Base-by-base conservation (phyloP, 2,329 filamentous ascomycete species). In the Zymoseptoria crescenta region DNA sequence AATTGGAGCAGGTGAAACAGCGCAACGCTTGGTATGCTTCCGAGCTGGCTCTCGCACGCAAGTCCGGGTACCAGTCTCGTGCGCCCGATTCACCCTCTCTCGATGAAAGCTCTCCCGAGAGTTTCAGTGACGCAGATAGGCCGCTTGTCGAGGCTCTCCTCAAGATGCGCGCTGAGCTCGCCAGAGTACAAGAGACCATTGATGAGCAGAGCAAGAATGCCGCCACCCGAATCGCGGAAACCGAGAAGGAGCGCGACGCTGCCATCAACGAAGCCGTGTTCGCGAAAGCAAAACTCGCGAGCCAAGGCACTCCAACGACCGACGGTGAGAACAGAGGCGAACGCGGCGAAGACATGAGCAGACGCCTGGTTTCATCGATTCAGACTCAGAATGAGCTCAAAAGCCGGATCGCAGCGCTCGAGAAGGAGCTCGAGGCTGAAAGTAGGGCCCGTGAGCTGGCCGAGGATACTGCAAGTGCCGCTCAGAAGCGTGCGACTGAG, bases 1-100 rank as follows among this genome's bases (percentile, higher is more conserved):
- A 99, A 71, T 80, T 99, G 1, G 93, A 99, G 71, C 81, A 85
- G 8, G 83, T 87, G 3, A 89, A 90, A 68, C 94, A 88, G 69
- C 85, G 89, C 55, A 97, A 96, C 74, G 93, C 93, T 0, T 99
- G 94, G 94, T 96, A 96, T 74, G 91, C 91, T 7, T 96, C 93
- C 0, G 94, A 99, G 74, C 80, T 99, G 52, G 91, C 96, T 59
- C 79, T 99, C 63, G 95, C 94, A 6, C 86, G 89, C 54, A 96
- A 96, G 74, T 85, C 90, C 49, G 94, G 94, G 4, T 99, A 97
- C 69, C 81, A 85, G 6, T 83, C 89, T 62, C 79, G 85, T 2
- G 85, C 86, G 9, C 58, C 66, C 2, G 63, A 68, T 16, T 64
- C 84, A 69, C 86, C 90, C 13, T 80, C 85, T 0, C 78, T 96